A percentile compares a stretch with the other conserved stretches of the same genome.
These are phyloP conservation scores for Tephrocybe sp. DNA, from an alignment of 768 basidiomycete genomes.

Conservation along the genomic window DNA sequence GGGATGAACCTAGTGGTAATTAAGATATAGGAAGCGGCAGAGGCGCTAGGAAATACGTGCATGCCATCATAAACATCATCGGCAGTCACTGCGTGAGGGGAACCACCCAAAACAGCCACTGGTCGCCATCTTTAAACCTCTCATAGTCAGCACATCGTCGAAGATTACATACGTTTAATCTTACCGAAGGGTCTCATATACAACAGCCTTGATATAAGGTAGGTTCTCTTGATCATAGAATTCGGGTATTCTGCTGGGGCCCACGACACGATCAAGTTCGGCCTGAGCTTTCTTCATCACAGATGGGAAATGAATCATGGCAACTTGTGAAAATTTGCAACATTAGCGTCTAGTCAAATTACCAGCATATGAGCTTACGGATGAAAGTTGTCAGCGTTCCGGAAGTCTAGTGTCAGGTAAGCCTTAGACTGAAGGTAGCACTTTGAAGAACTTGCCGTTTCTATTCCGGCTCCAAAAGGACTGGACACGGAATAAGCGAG, in stretches of 20 bases:
- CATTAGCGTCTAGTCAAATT: not conserved
- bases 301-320: constrained; percentile 16
- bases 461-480: constrained; percentile 47
- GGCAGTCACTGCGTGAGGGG: constrained; percentile 13
- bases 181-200: constrained; percentile 16
- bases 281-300: constrained; percentile 21
- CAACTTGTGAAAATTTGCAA: not conserved
- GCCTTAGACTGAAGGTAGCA: not conserved
- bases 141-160: not conserved
- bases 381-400: constrained; percentile 6
- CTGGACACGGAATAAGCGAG: constrained; percentile 42
- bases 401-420: not conserved
- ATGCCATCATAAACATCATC: constrained; percentile 14
- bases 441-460: constrained; percentile 13
- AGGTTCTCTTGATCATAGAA: constrained; percentile 10
- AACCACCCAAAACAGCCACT: constrained; percentile 11
- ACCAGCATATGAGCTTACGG: not conserved
- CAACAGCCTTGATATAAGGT: constrained; percentile 16
- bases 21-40: not conserved
- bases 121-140: constrained; percentile 14
- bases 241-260: constrained; percentile 11
- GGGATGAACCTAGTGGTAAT: constrained; percentile 8
- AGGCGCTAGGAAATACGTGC: not conserved
- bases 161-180: no score
- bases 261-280: constrained; percentile 16